Percentiles rank a stretch among this genome's conserved stretches.
Evolutionary conservation across 1,139 yeast genomes (phyloP).

Genomic region (Yamadazyma dendronema): DNA sequence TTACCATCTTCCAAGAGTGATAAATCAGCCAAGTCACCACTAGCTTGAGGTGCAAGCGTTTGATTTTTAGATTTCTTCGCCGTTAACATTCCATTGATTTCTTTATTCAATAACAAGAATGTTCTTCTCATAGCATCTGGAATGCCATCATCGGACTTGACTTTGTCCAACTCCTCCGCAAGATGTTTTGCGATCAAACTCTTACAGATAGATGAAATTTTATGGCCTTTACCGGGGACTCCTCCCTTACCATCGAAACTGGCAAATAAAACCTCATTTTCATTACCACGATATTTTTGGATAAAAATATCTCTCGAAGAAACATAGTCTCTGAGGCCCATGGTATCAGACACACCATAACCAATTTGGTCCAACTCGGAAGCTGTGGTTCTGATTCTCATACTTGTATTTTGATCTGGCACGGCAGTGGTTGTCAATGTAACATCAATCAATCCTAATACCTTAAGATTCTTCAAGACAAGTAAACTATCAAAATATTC

Average conservation of each 20-base stretch:
- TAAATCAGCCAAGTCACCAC: conserved; percentile 45
- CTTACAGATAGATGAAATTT: conserved; percentile 71
- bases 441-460: conserved; percentile 91
- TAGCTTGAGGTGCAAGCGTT: conserved; percentile 20
- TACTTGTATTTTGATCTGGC: conserved; percentile 83
- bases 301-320: conserved; percentile 82
- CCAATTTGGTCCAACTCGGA: conserved; percentile 75
- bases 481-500: conserved; percentile 74
- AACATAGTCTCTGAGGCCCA: conserved; percentile 68
- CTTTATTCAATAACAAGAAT: conserved; percentile 76
- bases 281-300: conserved; percentile 85
- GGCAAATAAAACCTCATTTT: conserved; percentile 68
- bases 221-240: conserved; percentile 56
- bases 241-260: conserved; percentile 84
- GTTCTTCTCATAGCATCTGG: conserved; percentile 75
- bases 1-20: conserved; percentile 59
- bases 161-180: conserved; percentile 58
- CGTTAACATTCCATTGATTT: conserved; percentile 50
- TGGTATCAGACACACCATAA: conserved; percentile 87
- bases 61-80: conserved; percentile 33
- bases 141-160: conserved; percentile 44
- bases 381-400: conserved; percentile 91
- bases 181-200: conserved; percentile 64
- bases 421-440: conserved; percentile 81
- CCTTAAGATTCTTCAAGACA: conserved; percentile 65